Evolutionary conservation across 1,284 basidiomycete genomes (phyloP), one percentile per base, ranked within the genome.

Genomic region (Leucoagaricus sp.): DNA sequence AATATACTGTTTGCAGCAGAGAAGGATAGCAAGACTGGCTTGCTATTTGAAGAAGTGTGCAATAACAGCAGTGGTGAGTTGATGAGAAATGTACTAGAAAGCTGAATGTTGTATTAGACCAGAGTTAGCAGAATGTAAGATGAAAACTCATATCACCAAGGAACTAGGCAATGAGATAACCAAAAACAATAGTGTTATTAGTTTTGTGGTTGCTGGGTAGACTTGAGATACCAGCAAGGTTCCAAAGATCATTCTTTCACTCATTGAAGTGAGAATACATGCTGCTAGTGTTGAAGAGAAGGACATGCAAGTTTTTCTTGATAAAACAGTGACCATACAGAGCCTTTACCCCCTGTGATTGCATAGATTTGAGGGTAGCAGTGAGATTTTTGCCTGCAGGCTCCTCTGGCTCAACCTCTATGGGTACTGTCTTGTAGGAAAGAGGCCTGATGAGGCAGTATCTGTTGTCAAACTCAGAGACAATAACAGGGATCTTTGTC

Each of bases 41-140:
- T 98, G 96, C 96, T 96, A 99, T 76, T 99, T 96, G 77, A 98
- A 96, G 80, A 99, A 98, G 75, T 98, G 96, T 60, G 94, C 95
- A 60, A 98, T 84, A 64, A 99, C 91, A 46, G 96, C 93, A 10
- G 85, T 89, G 60, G 84, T 81, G 34, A 89, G 81, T 70, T 95
- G 87, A 58, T 87, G 86, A 26, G 88, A 71, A 36, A 93, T 85
- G 69, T 93, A 97, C 89, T 94, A 67, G 12, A 58, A 44, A 21
- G 21, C 56, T 34, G 23, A n/a, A 17, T 36, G 61, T 41, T 63
- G 54, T 63, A 60, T 60, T 49, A 55, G 42, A 33, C 31, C 26
- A 50, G 41, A 53, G 44, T 56, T 50, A 61, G 55, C 38, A 55
- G 33, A 60, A 50, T 44, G 59, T 57, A 42, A 49, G 34, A 53